phyloP scores from a whole-genome alignment of 2,329 filamentous ascomycete genomes.

The Talaromyces sp. region DNA sequence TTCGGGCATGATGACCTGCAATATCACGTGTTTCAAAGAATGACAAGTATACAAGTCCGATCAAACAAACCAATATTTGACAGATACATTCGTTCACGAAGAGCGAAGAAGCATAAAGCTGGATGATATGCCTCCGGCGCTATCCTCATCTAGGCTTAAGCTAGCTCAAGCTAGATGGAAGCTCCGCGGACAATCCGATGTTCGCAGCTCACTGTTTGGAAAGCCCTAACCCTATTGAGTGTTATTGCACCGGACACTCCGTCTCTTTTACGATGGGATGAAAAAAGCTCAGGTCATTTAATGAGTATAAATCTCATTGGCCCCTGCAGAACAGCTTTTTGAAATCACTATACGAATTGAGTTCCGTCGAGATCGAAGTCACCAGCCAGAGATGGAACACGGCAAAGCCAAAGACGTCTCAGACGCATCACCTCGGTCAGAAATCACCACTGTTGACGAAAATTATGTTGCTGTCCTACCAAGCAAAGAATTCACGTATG shows the following conservation, averaged over 20 bases:
- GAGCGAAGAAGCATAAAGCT: neutral
- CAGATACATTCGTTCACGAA: neutral
- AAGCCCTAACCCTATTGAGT: too few relatives aligned
- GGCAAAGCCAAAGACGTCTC: neutral
- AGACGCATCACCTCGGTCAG: neutral
- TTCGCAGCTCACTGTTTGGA: neutral
- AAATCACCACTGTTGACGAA: neutral
- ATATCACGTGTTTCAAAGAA: neutral
- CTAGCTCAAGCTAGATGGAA: slow-evolving; percentile 5
- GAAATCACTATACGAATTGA: neutral
- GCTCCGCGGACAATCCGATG: slow-evolving; percentile 6
- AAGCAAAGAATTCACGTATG: slow-evolving; percentile 27
- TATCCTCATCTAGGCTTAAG: neutral
- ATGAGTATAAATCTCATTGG: neutral
- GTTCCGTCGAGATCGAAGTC: neutral
- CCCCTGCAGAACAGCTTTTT: neutral
- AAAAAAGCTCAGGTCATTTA: neutral
- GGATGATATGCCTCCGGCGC: neutral
- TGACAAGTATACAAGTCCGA: neutral
- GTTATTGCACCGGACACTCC: neutral
- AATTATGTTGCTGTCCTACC: neutral
- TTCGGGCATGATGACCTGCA: slow-evolving; percentile 18
- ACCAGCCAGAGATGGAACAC: slow-evolving; percentile 1
- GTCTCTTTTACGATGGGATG: neutral
- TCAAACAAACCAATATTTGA: neutral